Base-by-base conservation (phyloP, 2,329 filamentous ascomycete species). In the Ceratocystis harringtonii region DNA sequence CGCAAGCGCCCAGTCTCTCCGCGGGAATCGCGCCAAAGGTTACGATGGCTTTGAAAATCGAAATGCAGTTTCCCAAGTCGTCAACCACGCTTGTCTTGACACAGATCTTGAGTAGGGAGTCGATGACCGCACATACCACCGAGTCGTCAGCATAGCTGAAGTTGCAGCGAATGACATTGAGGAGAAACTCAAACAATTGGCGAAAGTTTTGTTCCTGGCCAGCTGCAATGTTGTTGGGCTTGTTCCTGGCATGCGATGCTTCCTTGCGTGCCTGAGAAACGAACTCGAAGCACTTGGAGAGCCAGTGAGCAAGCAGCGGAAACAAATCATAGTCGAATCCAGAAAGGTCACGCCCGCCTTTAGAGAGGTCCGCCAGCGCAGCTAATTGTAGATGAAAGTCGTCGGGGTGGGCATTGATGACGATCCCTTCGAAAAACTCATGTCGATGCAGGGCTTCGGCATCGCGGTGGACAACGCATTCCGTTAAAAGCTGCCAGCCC, bases 151-250 rank as follows among this genome's bases (percentile, higher is more conserved):
- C 84, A 41, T 84, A 80, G 69, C 85, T 87, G 72, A 85, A 87
- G 72, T 86, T 89, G 77, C 89, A 91, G 72, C 89, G 90, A 75
- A 89, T 84, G 64, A 89, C 79, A 68, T 88, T 84, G 66, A 81
- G 80, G 64, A 87, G 70, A 69, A 85, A 88, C 12, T 77, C 74
- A 71, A 90, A 90, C 1, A 90, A 74, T 61, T 82, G 80, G 1
- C 80, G 76, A 64, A 91, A 77, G 70, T 84, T 85, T 69, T 80
- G 80, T 68, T 87, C 84, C 70, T 86, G 84, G 32, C 76, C 78
- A 45, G 66, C 43, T 5, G 61, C 55, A 28, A 58, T 32, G n/a
- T 61, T 58, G 8, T 65, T 66, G 44, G 64, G n/a, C 17, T 66
- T 63, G 32, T 72, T 75, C 5, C 71, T 68, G 5, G 70, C 67